These are phyloP conservation scores for Nidularia pulvinata DNA, from an alignment of 768 basidiomycete species.

Conservation along the genomic window DNA sequence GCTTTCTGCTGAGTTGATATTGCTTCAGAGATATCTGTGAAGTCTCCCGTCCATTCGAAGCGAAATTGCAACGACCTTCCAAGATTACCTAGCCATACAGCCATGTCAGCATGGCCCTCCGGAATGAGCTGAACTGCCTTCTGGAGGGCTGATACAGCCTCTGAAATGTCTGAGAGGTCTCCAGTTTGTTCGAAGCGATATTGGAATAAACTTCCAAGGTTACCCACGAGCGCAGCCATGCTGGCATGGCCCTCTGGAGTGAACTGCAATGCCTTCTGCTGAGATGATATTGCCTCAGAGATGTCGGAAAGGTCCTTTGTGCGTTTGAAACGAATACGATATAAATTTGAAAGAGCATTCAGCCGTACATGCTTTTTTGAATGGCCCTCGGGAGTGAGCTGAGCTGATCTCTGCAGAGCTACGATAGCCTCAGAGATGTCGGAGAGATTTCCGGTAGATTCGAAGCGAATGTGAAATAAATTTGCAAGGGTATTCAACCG, in stretches of 20 bases:
- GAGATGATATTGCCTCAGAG: conserved; percentile 1
- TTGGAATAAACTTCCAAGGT: background rate
- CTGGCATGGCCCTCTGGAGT: too few relatives aligned
- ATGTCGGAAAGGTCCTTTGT: conserved; percentile 4
- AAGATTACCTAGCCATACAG: background rate
- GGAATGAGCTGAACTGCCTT: background rate
- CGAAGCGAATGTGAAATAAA: conserved; percentile 1
- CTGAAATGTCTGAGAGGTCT: background rate
- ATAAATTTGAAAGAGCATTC: conserved; percentile 1
- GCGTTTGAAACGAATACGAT: conserved; percentile 2
- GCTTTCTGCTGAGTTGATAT: background rate
- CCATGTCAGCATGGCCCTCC: background rate
- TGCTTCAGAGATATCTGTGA: background rate
- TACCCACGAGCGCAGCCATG: background rate
- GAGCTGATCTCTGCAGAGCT: background rate
- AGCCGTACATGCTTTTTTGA: background rate
- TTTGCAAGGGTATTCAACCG: conserved; percentile 2
- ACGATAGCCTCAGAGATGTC: background rate
- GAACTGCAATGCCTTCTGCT: conserved; percentile 1
- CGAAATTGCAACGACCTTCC: background rate
- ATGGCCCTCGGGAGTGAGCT: background rate
- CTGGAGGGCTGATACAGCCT: background rate
- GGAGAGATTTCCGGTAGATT: background rate
- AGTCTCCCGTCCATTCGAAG: background rate
- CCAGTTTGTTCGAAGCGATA: background rate